Conservation (phyloP, 176 grass and related monocot genomes). For the Rhynchospora tenuis region DNA sequence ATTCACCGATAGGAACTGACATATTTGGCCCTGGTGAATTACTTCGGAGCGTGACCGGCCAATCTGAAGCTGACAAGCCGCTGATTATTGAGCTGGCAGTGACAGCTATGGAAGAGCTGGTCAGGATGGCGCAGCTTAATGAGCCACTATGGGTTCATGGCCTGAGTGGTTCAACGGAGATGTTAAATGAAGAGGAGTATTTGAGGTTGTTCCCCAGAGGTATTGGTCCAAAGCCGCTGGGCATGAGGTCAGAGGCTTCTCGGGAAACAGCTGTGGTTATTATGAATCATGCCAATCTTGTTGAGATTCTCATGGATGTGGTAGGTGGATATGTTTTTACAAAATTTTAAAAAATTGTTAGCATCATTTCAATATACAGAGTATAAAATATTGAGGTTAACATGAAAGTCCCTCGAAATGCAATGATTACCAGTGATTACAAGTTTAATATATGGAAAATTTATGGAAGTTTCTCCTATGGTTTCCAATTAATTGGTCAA, state of each 20-base stretch:
- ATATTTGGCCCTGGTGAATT: constrained; percentile 41
- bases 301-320: constrained; percentile 86
- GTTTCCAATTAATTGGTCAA: background rate
- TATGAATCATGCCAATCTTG: constrained; percentile 62
- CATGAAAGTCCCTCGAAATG: background rate
- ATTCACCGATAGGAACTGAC: constrained; percentile 20
- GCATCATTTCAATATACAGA: background rate
- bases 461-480: background rate
- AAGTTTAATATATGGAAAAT: background rate
- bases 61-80: constrained; percentile 56
- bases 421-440: background rate
- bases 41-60: constrained; percentile 35
- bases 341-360: background rate
- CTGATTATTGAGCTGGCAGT: constrained; percentile 84
- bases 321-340: constrained; percentile 13
- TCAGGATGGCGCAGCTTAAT: constrained; percentile 57
- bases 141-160: constrained; percentile 61
- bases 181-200: constrained; percentile 64
- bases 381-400: background rate
- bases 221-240: constrained; percentile 45
- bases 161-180: constrained; percentile 25
- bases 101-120: constrained; percentile 82
- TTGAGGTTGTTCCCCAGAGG: constrained; percentile 49
- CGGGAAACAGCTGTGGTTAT: constrained; percentile 55
- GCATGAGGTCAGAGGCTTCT: constrained; percentile 57